Evolutionary conservation across 192 early-diverging fungal species (phyloP).

Genomic region (Dissophora globulifera): DNA sequence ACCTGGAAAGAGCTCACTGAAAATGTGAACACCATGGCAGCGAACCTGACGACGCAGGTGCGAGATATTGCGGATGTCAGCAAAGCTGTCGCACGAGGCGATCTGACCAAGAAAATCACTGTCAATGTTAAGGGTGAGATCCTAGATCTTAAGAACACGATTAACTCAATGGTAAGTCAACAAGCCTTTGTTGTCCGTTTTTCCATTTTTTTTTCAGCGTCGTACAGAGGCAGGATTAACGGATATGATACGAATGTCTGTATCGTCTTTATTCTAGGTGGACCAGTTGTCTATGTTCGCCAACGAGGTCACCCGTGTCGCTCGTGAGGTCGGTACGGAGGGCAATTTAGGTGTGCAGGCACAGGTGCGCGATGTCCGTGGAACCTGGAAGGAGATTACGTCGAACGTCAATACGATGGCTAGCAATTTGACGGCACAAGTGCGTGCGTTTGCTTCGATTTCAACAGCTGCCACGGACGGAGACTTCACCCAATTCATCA

Average conservation of each 20-base stretch:
- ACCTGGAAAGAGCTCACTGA: conserved; percentile 70
- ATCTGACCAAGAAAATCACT: conserved; percentile 66
- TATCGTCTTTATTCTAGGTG: conserved; percentile 21
- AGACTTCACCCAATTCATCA: conserved; percentile 79
- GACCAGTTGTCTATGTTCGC: conserved; percentile 65
- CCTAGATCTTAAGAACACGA: conserved; percentile 72
- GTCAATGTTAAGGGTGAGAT: conserved; percentile 76
- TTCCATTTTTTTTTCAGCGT: background rate
- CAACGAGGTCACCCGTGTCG: conserved; percentile 78
- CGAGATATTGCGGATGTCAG: conserved; percentile 71
- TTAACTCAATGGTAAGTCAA: conserved; percentile 69
- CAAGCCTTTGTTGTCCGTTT: background rate
- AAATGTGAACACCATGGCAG: conserved; percentile 70
- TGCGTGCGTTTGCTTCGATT: conserved; percentile 85
- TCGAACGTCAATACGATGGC: conserved; percentile 84
- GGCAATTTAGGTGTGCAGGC: conserved; percentile 86
- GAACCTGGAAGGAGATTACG: conserved; percentile 83
- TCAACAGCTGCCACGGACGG: conserved; percentile 76
- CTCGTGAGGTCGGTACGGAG: conserved; percentile 79
- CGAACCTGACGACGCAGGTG: conserved; percentile 67
- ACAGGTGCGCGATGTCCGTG: conserved; percentile 75
- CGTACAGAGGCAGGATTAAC: no score
- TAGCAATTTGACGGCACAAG: conserved; percentile 78
- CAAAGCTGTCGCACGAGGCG: conserved; percentile 67
- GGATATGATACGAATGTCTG: background rate